Evolutionary conservation across 2,329 filamentous ascomycete species (phyloP).

Genomic region (Epichloe elymi): DNA sequence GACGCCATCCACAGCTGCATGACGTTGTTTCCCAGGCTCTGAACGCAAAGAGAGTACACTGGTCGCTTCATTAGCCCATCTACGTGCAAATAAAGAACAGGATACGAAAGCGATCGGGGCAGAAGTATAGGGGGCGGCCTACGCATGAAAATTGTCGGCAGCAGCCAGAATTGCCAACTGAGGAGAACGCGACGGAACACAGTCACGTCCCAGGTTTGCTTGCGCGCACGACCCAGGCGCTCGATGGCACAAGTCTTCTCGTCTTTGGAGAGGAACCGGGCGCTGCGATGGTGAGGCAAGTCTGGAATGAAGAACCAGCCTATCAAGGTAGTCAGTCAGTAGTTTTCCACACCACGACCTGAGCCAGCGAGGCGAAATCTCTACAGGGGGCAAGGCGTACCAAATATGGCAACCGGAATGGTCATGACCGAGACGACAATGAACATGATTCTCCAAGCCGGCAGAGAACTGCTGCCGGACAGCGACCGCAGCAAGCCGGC

Average conservation of each 20-base stretch:
- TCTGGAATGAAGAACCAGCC: constrained; percentile 32
- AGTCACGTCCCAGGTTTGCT: constrained; percentile 6
- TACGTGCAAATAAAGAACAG: fast-evolving
- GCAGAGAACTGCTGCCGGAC: constrained; percentile 18
- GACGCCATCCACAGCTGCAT: constrained; percentile 32
- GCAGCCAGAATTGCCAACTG: constrained; percentile 32
- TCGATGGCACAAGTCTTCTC: constrained; percentile 23
- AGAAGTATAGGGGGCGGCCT: constrained; percentile 4
- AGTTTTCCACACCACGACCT: too few relatives aligned
- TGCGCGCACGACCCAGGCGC: constrained; percentile 20
- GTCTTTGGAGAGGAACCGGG: constrained; percentile 24
- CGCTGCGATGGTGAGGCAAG: constrained; percentile 26
- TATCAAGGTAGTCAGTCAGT: constrained; percentile 5
- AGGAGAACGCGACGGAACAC: constrained; percentile 11
- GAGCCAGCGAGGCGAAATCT: too few relatives aligned
- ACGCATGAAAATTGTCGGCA: constrained; percentile 32
- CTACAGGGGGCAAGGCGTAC: constrained; percentile 9
- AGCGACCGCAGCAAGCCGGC: constrained; percentile 24
- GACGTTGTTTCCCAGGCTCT: constrained; percentile 29
- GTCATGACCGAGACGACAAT: constrained; percentile 24
- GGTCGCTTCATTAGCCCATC: not conserved
- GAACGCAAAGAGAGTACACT: constrained; percentile 30
- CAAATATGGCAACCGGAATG: constrained; percentile 27
- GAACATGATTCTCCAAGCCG: constrained; percentile 30
- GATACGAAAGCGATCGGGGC: not conserved